Evolutionary conservation across 148 eudicot species (phyloP), one percentile per base, ranked within the genome.

Genomic region (Rhododendron kiyosumense): DNA sequence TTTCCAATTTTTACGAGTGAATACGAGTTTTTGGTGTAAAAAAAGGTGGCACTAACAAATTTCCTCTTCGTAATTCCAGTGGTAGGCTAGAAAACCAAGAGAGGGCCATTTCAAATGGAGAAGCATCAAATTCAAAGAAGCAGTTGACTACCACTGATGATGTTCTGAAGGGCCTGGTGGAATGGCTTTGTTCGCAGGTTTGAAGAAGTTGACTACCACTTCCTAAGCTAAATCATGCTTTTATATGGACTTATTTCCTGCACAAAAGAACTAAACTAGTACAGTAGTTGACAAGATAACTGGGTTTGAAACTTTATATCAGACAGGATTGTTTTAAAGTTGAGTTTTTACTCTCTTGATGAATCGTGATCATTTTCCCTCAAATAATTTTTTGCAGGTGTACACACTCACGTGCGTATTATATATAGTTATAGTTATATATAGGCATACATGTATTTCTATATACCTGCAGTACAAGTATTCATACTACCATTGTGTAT

Each of bases 171-270:
- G 98, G 91, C 67, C 90, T 97, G 86, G 96, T 97, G 87, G 95
- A 94, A 63, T 97, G 98, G 99, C 92, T 97, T 59, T 97, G 98
- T 86, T 85, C 92, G 26, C 99, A 97, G 98, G 99, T 97, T 48
- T 86, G 86, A 71, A 71, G 76, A 30, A 14, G 18, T 71, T 71
- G 76, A 30, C 41, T 28, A 28, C 75, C 75, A 69, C 75, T 69
- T 69, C 38, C 75, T 69, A 28, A 69, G 74, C 74, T 67, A 71
- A 71, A 71, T 9, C 38, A 32, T 71, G 76, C 38, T 28, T 69
- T 69, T 30, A 69, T 69, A 69, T 71, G 76, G 76, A 57, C 63
- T 20, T 63, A 1, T 61, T 82, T 36, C 0, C n/a, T 43, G 26
- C 22, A 36, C 48, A 81, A 30, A 54, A 61, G 52, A 36, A 34